Evolutionary conservation across 441 rosid genomes (phyloP).

Genomic region (Iberis amara): DNA sequence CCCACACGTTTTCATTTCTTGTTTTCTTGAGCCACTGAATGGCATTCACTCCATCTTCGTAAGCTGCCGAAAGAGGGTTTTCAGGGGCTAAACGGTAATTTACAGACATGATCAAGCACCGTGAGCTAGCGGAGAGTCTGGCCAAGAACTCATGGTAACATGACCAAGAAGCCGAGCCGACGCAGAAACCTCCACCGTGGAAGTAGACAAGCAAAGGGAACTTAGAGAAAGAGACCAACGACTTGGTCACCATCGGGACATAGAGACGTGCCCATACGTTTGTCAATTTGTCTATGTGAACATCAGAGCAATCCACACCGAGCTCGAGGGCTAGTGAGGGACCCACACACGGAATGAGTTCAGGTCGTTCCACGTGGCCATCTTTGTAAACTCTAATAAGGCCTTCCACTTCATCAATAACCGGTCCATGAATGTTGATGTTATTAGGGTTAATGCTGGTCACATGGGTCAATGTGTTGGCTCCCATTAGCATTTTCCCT

Average conservation of each 20-base stretch:
- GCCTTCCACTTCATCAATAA: constrained; percentile 57
- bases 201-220: constrained; percentile 62
- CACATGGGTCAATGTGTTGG: not conserved
- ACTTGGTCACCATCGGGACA: constrained; percentile 32
- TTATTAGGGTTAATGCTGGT: constrained; percentile 25
- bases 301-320: constrained; percentile 47
- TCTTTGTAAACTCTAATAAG: constrained; percentile 56
- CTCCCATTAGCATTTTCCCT: constrained; percentile 21
- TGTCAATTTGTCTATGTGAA: constrained; percentile 40
- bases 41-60: constrained; percentile 57
- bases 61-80: constrained; percentile 67
- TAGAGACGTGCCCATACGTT: constrained; percentile 68
- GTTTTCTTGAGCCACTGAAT: constrained; percentile 49
- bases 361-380: constrained; percentile 60
- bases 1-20: constrained; percentile 40
- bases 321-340: constrained; percentile 34
- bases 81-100: constrained; percentile 80
- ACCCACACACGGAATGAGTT: constrained; percentile 44
- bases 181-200: constrained; percentile 86
- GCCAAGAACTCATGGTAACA: constrained; percentile 72
- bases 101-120: constrained; percentile 56
- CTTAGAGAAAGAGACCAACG: constrained; percentile 27
- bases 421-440: constrained; percentile 39
- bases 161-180: constrained; percentile 75
- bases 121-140: constrained; percentile 39